Evolutionary conservation across 129 eudicot species (phyloP), one percentile per base, ranked within the genome.

Genomic region (Ambrosia artemisiifolia): DNA sequence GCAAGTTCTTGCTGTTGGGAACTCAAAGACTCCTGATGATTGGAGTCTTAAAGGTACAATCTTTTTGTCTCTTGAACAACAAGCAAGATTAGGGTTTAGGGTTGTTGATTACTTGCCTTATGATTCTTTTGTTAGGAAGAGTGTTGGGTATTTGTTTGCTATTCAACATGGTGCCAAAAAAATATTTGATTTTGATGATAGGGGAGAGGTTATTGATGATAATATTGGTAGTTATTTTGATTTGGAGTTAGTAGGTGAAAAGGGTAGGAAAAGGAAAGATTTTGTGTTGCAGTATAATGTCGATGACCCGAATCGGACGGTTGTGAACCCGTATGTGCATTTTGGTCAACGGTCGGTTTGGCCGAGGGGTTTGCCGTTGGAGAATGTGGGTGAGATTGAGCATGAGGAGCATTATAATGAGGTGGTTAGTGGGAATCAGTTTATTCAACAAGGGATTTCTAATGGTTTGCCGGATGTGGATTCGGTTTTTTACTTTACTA

Each of bases 391-490:
- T 40, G 87, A 92, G 16, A 82, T 92, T 30, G 90, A 65, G 59
- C 96, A 89, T 34, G 98, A 92, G 69, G 92, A 89, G 72, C 84
- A 82, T 49, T 92, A 89, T 63, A 82, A 95, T 28, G 87, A 92
- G 42, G 85, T 87, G 13, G 84, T 81, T 63, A 91, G 96, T 63
- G 98, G 98, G 65, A 89, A 77, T 76, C 96, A 90, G 71, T 90
- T 70, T 65, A 93, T 93, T 73, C 98, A 93, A 75, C 98, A 90
- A 24, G 98, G 98, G 70, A 87, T 93, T 54, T 89, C 92, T 0
- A 93, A 93, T 61, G 98, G 98, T 50, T 85, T 93, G 53, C 98
- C 98, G 0, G 98, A 93, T 84, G 96, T 93, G 42, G 98, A 93
- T 81, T 93, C 95, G 32, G 95, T 92, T 66, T 92, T 92, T 67